Percentiles rank a stretch among this genome's conserved stretches.
Evolutionary conservation across 768 basidiomycete genomes (phyloP).

Genomic region (Krasilnikovozyma curviuscula): DNA sequence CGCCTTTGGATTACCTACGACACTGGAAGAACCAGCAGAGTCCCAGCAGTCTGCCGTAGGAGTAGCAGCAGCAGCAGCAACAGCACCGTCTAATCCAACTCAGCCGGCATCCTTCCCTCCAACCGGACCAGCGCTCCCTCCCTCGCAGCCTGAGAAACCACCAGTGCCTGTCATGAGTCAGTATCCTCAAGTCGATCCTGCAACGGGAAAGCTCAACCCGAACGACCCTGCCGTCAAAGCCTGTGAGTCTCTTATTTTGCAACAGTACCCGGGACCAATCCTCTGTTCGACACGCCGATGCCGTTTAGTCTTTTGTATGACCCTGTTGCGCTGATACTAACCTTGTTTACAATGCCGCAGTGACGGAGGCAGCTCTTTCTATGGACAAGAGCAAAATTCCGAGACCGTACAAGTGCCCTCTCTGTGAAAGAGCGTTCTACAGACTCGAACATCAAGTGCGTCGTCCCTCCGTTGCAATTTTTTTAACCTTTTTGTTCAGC

Average conservation of each 20-base stretch:
- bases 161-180: too few relatives aligned
- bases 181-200: too few relatives aligned
- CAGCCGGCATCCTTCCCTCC: too few relatives aligned
- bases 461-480: constrained; percentile 12
- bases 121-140: too few relatives aligned
- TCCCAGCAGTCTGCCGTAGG: too few relatives aligned
- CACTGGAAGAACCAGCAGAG: too few relatives aligned
- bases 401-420: constrained; percentile 89
- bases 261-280: neutral
- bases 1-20: too few relatives aligned
- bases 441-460: constrained; percentile 84
- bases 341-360: neutral
- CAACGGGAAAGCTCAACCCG: constrained; percentile 26
- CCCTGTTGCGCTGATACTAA: neutral
- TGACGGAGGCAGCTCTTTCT: constrained; percentile 27
- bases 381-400: constrained; percentile 36
- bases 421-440: constrained; percentile 89
- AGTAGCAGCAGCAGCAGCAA: too few relatives aligned
- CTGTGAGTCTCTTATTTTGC: constrained; percentile 1
- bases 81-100: too few relatives aligned
- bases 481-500: neutral
- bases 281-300: too few relatives aligned
- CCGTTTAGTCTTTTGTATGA: neutral
- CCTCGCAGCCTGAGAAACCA: too few relatives aligned
- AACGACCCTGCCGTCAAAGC: constrained; percentile 28